Conservation (phyloP, 1,284 basidiomycete genomes). For the Puccinia novopanici region DNA sequence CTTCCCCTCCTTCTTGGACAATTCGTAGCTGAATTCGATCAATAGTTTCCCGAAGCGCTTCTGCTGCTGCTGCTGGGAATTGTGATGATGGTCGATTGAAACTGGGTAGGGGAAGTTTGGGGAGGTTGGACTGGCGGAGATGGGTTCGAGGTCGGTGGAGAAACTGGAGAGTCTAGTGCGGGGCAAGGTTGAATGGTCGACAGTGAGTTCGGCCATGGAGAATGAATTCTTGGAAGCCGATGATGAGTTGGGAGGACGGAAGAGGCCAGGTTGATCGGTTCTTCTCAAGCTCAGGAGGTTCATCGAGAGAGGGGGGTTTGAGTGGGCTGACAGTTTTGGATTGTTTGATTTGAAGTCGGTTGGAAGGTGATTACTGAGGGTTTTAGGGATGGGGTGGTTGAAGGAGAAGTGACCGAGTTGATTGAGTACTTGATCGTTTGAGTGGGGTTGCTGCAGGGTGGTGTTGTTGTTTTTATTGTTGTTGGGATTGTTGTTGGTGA, state of each 20-base stretch:
- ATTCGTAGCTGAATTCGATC: constrained; percentile 97
- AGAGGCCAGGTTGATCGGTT: not conserved
- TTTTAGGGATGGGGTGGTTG: not conserved
- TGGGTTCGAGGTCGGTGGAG: constrained; percentile 48
- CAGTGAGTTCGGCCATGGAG: constrained; percentile 23
- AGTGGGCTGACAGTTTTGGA: constrained; percentile 14
- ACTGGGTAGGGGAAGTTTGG: constrained; percentile 30
- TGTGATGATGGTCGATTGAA: constrained; percentile 2
- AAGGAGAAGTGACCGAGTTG: constrained; percentile 36
- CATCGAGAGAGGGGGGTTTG: constrained; percentile 13
- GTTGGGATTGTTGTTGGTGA: too few relatives aligned
- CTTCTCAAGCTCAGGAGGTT: constrained; percentile 7
- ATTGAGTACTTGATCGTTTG: constrained; percentile 40
- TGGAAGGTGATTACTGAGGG: not conserved
- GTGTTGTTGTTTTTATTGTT: too few relatives aligned
- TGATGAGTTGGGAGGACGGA: constrained; percentile 8
- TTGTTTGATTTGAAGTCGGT: not conserved
- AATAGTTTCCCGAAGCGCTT: constrained; percentile 91
- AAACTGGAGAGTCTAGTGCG: constrained; percentile 44
- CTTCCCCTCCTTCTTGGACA: constrained; percentile 94
- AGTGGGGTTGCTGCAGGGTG: not conserved
- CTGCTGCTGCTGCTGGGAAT: not conserved
- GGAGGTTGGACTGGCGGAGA: constrained; percentile 50
- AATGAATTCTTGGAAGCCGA: constrained; percentile 41
- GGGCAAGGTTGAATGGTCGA: constrained; percentile 22